These are phyloP conservation scores for Talaromyces pinophilus DNA, from an alignment of 2,329 filamentous ascomycete genomes.

Conservation along the genomic window DNA sequence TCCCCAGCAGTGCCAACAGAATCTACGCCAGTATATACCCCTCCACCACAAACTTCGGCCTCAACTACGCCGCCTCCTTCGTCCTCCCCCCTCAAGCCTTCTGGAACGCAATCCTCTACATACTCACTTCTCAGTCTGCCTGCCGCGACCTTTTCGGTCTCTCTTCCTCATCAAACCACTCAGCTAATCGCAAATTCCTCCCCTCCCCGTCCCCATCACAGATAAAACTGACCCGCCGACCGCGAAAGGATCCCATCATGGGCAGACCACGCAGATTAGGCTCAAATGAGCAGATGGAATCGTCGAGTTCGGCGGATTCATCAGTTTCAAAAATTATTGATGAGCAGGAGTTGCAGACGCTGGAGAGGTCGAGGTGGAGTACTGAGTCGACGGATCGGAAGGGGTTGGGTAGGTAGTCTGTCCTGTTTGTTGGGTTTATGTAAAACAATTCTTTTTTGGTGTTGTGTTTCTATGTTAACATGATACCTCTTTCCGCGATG, in stretches of 20 bases:
- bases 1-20: constrained; percentile 72
- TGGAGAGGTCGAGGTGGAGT: constrained; percentile 19
- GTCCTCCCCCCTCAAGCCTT: constrained; percentile 77
- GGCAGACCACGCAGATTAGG: constrained; percentile 16
- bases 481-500: neutral
- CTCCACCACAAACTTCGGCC: constrained; percentile 52
- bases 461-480: neutral
- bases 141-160: constrained; percentile 12
- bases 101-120: constrained; percentile 76
- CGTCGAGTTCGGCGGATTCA: neutral
- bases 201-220: constrained; percentile 19
- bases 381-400: constrained; percentile 9
- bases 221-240: constrained; percentile 3
- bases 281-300: constrained; percentile 13
- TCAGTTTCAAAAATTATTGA: neutral
- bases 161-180: neutral
- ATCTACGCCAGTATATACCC: constrained; percentile 66
- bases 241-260: constrained; percentile 15
- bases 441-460: neutral
- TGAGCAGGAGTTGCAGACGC: constrained; percentile 14
- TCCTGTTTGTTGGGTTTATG: neutral
- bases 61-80: constrained; percentile 68
- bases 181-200: neutral
- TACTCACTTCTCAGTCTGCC: constrained; percentile 57
- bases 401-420: neutral